phyloP scores from a whole-genome alignment of 805 yeast genomes.

The Starmerella floris region DNA sequence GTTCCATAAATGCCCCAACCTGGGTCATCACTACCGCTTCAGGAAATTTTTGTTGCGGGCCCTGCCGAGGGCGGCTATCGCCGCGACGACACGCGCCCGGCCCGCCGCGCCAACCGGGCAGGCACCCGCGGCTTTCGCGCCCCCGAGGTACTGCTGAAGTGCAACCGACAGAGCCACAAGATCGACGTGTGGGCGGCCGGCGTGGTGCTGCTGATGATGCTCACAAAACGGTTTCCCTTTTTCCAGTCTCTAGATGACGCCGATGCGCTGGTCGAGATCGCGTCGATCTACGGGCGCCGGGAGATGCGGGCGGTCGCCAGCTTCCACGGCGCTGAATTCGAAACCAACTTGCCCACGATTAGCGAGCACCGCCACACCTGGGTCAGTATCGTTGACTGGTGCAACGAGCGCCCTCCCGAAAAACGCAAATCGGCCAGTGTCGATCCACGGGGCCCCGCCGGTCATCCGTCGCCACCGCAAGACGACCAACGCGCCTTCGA shows the following conservation, averaged over 20 bases:
- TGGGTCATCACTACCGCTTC: no score
- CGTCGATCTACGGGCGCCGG: constrained; percentile 63
- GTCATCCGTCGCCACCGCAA: not conserved
- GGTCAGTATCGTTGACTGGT: constrained; percentile 32
- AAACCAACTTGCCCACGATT: constrained; percentile 44
- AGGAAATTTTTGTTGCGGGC: no score
- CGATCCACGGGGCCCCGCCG: not conserved
- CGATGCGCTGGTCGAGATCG: constrained; percentile 77
- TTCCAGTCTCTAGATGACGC: constrained; percentile 89
- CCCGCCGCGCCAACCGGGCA: constrained; percentile 90
- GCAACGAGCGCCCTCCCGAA: constrained; percentile 8
- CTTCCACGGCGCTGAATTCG: constrained; percentile 80
- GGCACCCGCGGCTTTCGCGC: constrained; percentile 94
- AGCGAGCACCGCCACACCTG: constrained; percentile 33
- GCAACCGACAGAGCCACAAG: constrained; percentile 67
- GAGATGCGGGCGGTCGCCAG: constrained; percentile 65
- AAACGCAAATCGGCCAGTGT: not conserved
- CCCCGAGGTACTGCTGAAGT: constrained; percentile 80
- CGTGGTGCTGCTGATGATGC: constrained; percentile 63
- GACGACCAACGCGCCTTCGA: constrained; percentile 15
- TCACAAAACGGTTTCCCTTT: constrained; percentile 76
- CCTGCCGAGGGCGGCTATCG: constrained; percentile 51
- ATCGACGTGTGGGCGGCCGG: constrained; percentile 92
- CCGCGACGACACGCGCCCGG: constrained; percentile 75
- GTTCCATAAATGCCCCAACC: no score